Conservation (phyloP, 257 asterid species). For the Sherardia arvensis region DNA sequence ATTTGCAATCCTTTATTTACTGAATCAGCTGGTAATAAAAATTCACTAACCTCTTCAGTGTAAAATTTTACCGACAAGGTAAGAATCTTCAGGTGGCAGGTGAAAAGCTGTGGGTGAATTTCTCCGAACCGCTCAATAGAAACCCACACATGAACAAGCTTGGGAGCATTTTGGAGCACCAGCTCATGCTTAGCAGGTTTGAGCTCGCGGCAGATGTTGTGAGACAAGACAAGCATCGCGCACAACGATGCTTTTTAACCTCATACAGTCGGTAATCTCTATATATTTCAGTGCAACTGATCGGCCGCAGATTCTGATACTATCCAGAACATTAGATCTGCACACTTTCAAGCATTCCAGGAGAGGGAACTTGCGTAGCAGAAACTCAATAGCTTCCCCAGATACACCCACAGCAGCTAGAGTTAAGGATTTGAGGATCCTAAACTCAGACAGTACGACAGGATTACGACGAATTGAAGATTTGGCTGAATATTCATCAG, state of each 20-base stretch:
- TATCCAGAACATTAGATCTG: no score
- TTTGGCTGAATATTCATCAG: neutral
- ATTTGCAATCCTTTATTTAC: no score
- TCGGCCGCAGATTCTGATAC: no score
- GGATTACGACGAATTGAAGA: neutral
- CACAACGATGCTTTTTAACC: neutral
- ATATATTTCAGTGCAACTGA: neutral
- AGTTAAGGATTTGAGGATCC: neutral
- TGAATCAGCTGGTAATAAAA: no score
- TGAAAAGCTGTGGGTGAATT: neutral
- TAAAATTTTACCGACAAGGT: neutral
- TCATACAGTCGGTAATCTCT: neutral
- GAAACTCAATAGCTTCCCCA: neutral
- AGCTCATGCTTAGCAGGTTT: neutral
- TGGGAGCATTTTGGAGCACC: no score
- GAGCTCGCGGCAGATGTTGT: no score
- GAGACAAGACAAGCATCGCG: neutral
- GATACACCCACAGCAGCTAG: neutral
- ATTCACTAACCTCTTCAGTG: neutral
- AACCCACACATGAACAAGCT: no score
- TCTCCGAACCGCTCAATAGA: neutral
- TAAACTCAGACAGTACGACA: neutral
- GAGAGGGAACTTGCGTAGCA: no score
- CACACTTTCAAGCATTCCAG: no score
- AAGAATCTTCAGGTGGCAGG: neutral